A percentile compares a stretch with the other conserved stretches of the same genome.
phyloP scores from a whole-genome alignment of 768 basidiomycete species.

The Tephrocybe sp. region DNA sequence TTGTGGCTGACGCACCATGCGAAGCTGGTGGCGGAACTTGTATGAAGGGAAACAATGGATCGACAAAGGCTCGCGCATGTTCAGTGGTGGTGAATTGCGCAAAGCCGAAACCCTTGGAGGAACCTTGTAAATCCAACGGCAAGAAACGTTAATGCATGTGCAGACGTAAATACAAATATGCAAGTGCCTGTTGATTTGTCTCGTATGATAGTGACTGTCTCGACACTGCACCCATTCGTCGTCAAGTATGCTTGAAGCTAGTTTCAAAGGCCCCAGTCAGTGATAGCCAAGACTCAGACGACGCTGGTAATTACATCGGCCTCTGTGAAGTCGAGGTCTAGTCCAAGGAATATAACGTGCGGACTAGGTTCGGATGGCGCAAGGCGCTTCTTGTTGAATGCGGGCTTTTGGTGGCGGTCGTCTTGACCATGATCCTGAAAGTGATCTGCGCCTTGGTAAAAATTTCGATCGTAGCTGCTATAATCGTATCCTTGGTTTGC shows the following conservation, averaged over 20 bases:
- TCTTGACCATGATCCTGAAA: slow-evolving; percentile 48
- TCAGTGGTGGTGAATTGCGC: slow-evolving; percentile 87
- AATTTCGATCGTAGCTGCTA: slow-evolving; percentile 25
- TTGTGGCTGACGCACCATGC: slow-evolving; percentile 75
- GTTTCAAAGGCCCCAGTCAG: slow-evolving; percentile 35
- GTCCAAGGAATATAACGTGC: slow-evolving; percentile 93
- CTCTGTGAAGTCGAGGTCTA: slow-evolving; percentile 91
- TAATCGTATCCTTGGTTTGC: slow-evolving; percentile 48
- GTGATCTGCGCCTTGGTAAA: slow-evolving; percentile 31
- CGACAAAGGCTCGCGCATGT: slow-evolving; percentile 88
- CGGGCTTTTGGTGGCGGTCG: slow-evolving; percentile 47
- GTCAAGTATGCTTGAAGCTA: slow-evolving; percentile 81
- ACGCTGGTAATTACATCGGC: slow-evolving; percentile 73
- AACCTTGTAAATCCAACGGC: slow-evolving; percentile 76
- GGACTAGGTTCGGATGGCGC: slow-evolving; percentile 83
- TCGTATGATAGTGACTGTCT: slow-evolving; percentile 92
- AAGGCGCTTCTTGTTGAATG: slow-evolving; percentile 69
- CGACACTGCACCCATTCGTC: slow-evolving; percentile 69
- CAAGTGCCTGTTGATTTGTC: slow-evolving; percentile 96
- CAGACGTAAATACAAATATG: slow-evolving; percentile 70
- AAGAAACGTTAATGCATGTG: slow-evolving; percentile 74
- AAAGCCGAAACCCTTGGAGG: slow-evolving; percentile 95
- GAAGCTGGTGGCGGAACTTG: slow-evolving; percentile 90
- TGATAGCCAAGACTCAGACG: slow-evolving; percentile 29
- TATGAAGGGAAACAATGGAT: slow-evolving; percentile 86